Percentiles rank a stretch among this genome's conserved stretches.
Evolutionary conservation across 352 stramenopile species (phyloP).

Genomic region (Phytophthora palmivora): DNA sequence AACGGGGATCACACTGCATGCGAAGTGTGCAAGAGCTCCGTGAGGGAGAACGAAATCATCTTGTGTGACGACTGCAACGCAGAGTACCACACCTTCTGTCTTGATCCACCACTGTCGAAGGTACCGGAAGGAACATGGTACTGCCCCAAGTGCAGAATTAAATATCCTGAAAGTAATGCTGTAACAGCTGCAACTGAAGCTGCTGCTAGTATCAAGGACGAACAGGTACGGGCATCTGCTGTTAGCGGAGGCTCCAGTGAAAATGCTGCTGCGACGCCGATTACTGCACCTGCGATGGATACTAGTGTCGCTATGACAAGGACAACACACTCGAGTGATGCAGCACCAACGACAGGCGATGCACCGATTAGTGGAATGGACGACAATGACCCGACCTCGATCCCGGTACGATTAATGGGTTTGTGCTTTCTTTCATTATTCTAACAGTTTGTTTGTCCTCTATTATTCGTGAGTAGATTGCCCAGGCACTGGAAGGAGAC

Average conservation of each 20-base stretch:
- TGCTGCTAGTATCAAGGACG: constrained; percentile 29
- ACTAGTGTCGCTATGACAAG: neutral
- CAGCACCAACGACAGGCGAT: neutral
- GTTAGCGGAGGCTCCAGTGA: neutral
- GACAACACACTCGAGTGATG: neutral
- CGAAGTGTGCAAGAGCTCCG: constrained; percentile 46
- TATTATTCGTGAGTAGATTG: constrained; percentile 38
- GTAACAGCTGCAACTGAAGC: neutral
- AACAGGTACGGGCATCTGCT: constrained; percentile 8
- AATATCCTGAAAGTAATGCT: constrained; percentile 4
- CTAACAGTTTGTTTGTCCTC: neutral
- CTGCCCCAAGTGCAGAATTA: constrained; percentile 50
- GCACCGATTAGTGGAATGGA: constrained; percentile 1
- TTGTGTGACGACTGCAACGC: constrained; percentile 64
- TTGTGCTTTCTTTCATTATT: neutral
- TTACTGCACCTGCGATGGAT: neutral
- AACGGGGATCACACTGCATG: constrained; percentile 40
- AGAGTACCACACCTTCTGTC: constrained; percentile 73
- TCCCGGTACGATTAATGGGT: constrained; percentile 11
- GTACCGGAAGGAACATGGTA: constrained; percentile 66
- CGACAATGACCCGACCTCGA: constrained; percentile 25
- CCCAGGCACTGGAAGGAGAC: constrained; percentile 48
- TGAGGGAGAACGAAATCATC: constrained; percentile 52
- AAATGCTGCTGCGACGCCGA: neutral
- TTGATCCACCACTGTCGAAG: constrained; percentile 49